Conservation (phyloP, 805 yeast species). For the Saccharomycopsis sp. region DNA sequence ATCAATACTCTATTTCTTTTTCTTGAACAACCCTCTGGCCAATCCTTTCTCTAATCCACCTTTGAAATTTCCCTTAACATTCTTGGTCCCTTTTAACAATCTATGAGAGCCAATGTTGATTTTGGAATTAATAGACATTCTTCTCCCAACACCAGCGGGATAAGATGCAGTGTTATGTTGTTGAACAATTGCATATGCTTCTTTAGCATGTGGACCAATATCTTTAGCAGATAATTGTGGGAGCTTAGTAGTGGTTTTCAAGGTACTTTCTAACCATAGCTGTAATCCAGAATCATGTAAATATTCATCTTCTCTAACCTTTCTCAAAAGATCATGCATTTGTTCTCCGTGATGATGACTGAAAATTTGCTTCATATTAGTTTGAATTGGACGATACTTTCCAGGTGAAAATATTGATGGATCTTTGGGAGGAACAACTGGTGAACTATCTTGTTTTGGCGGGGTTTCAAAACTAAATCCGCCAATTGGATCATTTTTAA, state of each 20-base stretch:
- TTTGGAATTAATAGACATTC: slow-evolving; percentile 16
- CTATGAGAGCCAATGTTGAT: slow-evolving; percentile 14
- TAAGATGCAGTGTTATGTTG: neutral
- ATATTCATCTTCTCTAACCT: slow-evolving; percentile 14
- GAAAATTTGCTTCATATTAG: slow-evolving; percentile 9
- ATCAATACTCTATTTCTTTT: slow-evolving; percentile 16
- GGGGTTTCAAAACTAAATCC: neutral
- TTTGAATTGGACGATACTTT: slow-evolving; percentile 8
- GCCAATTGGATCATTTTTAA: too few species aligned
- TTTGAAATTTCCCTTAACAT: slow-evolving; percentile 16
- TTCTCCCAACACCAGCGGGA: too few species aligned
- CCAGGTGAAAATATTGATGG: slow-evolving; percentile 8
- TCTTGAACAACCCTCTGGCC: slow-evolving; percentile 14
- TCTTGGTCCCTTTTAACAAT: slow-evolving; percentile 16
- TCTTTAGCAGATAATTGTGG: slow-evolving; percentile 1
- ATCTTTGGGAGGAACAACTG: slow-evolving; percentile 18
- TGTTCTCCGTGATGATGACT: slow-evolving; percentile 10
- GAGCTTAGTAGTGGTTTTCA: slow-evolving; percentile 2
- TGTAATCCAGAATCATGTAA: slow-evolving; percentile 15
- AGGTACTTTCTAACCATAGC: slow-evolving; percentile 14
- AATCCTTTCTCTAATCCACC: slow-evolving; percentile 15
- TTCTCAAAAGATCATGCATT: slow-evolving; percentile 12
- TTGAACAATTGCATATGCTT: slow-evolving; percentile 14
- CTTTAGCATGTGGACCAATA: slow-evolving; percentile 16
- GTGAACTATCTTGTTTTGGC: slow-evolving; percentile 4